Evolutionary conservation across 257 asterid genomes (phyloP), one percentile per base, ranked within the genome.

Genomic region (Craterostigma plantagineum): DNA sequence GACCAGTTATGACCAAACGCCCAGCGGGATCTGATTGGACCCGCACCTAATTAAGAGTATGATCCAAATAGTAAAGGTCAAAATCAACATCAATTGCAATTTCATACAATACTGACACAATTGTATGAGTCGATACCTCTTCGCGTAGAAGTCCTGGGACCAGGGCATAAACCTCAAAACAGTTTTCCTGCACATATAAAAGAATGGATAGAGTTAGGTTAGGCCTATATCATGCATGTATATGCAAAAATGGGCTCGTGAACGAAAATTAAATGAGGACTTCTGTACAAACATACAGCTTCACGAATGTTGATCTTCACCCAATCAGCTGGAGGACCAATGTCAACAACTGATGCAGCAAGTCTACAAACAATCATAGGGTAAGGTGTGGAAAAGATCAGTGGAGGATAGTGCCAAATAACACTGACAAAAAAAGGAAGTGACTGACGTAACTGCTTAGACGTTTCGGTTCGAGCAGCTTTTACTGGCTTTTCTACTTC

Each of bases 121-220:
- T 6, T 6, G 30, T 23, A 23, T 23, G 30, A 36, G 40, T 36
- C 40, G 4, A 36, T 36, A 36, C 40, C 40, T 36, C 40, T 36
- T 36, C 40, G 14, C 11, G 40, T 12, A 36, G 40, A 36, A 36
- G 40, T 12, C 40, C 40, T 36, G 40, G 40, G 40, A 36, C 14
- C 14, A 36, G 40, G 40, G 40, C 40, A 36, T 36, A 36, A 36
- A 36, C 40, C 40, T 36, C 40, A 36, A 36, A 36, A 12, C 40
- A 36, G 14, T 36, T 12, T 36, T 36, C 14, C 40, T 36, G 8
- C 40, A 36, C 12, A 8, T 36, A 36, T 9, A 1, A 8, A 36
- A 10, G 14, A 10, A 10, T 9, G 8, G 11, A 10, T 2, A 12
- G 8, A 4, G n/a, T n/a, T n/a, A 36, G 12, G 12, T 36, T 36